Evolutionary conservation across 495 filamentous ascomycete species (phyloP), one percentile per base, ranked within the genome.

Genomic region (Penicillium lividum): DNA sequence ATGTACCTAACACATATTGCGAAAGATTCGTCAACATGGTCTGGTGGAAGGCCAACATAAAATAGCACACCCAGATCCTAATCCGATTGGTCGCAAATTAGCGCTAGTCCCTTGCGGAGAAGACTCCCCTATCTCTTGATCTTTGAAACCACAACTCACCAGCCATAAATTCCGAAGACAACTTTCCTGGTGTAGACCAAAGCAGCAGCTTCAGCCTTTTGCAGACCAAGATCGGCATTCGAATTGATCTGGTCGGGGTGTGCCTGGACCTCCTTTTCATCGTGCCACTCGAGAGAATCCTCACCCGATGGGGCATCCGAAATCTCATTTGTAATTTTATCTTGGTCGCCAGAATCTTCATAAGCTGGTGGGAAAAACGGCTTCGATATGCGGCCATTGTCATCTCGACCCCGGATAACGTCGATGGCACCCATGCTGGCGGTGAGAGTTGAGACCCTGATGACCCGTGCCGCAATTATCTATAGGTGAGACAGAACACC

Each of bases 21-120:
- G 64, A 56, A 6, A 75, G 61, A 16, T 67, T 71, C 22, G 52
- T 56, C 28, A 69, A 68, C 45, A 75, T 70, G 1, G 66, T 53
- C 27, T 70, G 71, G 51, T 77, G 75, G 52, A 79, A 63, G 25
- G 73, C 73, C 29, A 76, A 62, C 68, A 76, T 62, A 45, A 78
- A 76, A 59, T 72, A 79, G 40, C 68, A 77, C 3, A 79, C 61
- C 72, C 73, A 79, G 53, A 79, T 73, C 72, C 75, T 75, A 47
- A 28, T 6, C 13, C 8, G 11, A 51, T 44, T 15, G 38, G 33
- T 40, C 51, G 13, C 18, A 28, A 9, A 28, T 53, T 53, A 53
- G 51, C 31, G 18, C 31, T 34, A n/a, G 6, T 13, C 6, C 28
- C 3, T 31, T 29, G 47, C 25, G 47, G 28, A 7, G 29, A 28